phyloP scores from a whole-genome alignment of 148 eudicot species.

The Vaccinium vitisidaea region DNA sequence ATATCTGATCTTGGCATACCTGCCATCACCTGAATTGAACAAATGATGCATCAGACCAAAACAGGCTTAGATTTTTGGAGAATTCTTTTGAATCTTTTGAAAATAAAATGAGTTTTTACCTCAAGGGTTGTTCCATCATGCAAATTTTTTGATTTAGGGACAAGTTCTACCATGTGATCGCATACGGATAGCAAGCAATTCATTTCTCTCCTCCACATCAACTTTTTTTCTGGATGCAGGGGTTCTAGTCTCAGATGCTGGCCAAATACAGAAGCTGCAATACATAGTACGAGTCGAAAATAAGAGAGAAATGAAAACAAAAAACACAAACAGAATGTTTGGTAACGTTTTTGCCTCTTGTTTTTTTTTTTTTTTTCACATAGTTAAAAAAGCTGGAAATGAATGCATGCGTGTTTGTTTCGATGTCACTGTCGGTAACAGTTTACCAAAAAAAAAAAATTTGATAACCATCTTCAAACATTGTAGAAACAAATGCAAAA shows the following conservation, averaged over 20 bases:
- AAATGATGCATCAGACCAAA: background rate
- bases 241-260: slow-evolving; percentile 82
- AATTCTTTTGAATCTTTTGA: background rate
- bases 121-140: slow-evolving; percentile 53
- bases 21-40: slow-evolving; percentile 51
- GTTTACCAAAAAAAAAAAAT: background rate
- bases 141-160: slow-evolving; percentile 35
- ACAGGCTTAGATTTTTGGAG: background rate
- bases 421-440: background rate
- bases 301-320: background rate
- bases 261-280: slow-evolving; percentile 87
- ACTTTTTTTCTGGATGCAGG: slow-evolving; percentile 71
- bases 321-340: background rate
- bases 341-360: background rate
- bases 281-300: background rate
- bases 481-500: background rate
- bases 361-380: background rate
- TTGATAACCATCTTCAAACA: background rate
- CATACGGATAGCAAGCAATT: slow-evolving; percentile 88
- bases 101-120: slow-evolving; percentile 32
- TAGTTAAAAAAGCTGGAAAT: background rate
- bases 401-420: background rate
- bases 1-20: slow-evolving; percentile 74
- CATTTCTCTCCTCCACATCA: slow-evolving; percentile 97
- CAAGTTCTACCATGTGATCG: slow-evolving; percentile 76